phyloP scores from a whole-genome alignment of 2,329 filamentous ascomycete species.

The Xylaria sp. region DNA sequence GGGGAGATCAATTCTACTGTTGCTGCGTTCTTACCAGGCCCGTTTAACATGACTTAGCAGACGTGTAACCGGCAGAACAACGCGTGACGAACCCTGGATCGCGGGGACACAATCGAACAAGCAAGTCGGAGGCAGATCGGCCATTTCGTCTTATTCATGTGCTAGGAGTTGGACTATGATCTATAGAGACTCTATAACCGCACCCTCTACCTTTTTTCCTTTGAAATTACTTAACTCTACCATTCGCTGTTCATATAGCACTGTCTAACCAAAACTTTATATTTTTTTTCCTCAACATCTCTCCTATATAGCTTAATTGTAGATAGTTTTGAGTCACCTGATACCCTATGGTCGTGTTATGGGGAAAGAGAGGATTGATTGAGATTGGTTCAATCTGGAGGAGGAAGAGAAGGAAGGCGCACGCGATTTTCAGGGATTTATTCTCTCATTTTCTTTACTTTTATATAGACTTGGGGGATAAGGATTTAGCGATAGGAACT shows the following conservation, averaged over 20 bases:
- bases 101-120: constrained; percentile 1
- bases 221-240: constrained; percentile 32
- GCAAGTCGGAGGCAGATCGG: not conserved
- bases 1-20: not conserved
- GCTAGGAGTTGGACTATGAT: not conserved
- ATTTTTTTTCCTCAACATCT: constrained; percentile 26
- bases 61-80: not conserved
- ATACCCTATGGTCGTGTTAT: constrained; percentile 47
- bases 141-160: not conserved
- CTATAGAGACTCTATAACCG: not conserved
- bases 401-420: constrained; percentile 32
- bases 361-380: constrained; percentile 27
- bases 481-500: constrained; percentile 22
- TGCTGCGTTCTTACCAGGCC: not conserved
- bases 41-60: not conserved
- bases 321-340: constrained; percentile 50
- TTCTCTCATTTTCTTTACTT: not conserved
- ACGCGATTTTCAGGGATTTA: constrained; percentile 24
- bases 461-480: constrained; percentile 27
- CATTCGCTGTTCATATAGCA: constrained; percentile 44
- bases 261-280: constrained; percentile 31
- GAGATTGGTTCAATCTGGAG: constrained; percentile 1
- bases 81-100: not conserved
- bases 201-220: constrained; percentile 11
- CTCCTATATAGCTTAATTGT: constrained; percentile 47